Base-by-base conservation (phyloP, 768 basidiomycete genomes). In the Tylopilus sp. region DNA sequence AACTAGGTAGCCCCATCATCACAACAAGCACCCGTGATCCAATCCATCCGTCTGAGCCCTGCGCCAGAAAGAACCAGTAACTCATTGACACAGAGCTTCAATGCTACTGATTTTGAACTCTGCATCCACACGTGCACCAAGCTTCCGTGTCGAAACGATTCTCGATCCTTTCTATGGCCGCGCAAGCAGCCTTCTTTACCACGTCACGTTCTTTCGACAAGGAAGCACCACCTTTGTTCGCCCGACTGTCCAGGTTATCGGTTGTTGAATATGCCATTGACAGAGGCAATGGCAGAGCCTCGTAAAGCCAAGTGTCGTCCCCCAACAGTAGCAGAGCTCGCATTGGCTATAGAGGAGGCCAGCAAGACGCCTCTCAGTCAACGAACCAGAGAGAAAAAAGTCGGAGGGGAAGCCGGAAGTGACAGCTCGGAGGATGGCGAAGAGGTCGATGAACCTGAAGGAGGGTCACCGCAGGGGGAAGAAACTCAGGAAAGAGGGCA, bases 111-210 rank as follows among this genome's bases (percentile, higher is more conserved):
- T 21, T 59, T 54, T 16, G 65, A 67, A 51, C 31, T 67, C 16
- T 65, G 64, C 46, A 67, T 65, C 24, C 64, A 65, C 19, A 65
- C 65, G 1, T 67, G 65, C 40, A 65, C 59, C 36, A 24, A 40
- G 3, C 17, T 34, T 28, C 65, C 53, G 3, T 65, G 64, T 53
- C 65, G 65, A 38, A 67, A 65, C 16, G 65, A 65, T 47, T 59
- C 65, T 22, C 55, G 50, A 1, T 67, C 64, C 25, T 62, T 67
- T 44, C 45, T 67, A 26, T 65, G 64, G 64, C 42, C 41, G 3
- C 64, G 64, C 43, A 65, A 31, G 19, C 49, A 54, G 41, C 52
- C 60, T 5, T 59, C 55, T 24, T 48, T 65, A 38, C 65, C 65
- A 2, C 65, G 65, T 4, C 64, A 65, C 22, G 63, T 56, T 5